phyloP scores from a whole-genome alignment of 495 filamentous ascomycete genomes.

The Pyrenula massariospora region DNA sequence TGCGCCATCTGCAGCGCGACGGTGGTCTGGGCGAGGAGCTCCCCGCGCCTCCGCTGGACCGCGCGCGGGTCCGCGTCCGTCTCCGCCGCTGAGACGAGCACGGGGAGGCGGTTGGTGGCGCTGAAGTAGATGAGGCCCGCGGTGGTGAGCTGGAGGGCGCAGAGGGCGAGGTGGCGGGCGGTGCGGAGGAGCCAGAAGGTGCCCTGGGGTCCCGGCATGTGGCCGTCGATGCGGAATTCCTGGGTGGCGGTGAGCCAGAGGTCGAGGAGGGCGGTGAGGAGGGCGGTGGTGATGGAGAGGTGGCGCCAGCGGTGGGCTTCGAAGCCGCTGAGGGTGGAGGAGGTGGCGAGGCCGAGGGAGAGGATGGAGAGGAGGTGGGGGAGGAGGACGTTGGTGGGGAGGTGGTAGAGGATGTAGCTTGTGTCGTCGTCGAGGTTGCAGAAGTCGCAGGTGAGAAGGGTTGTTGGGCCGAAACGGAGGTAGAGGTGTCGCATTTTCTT shows the following conservation, averaged over 20 bases:
- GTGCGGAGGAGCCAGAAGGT: constrained; percentile 58
- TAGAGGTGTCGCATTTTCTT: constrained; percentile 64
- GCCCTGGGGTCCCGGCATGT: constrained; percentile 20
- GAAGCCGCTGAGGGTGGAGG: constrained; percentile 36
- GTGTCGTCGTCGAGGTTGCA: constrained; percentile 62
- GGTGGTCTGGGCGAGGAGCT: constrained; percentile 26
- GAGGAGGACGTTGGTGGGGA: constrained; percentile 53
- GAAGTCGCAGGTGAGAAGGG: constrained; percentile 64
- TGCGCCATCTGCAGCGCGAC: constrained; percentile 29
- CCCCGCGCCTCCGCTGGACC: constrained; percentile 16
- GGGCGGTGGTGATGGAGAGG: constrained; percentile 49
- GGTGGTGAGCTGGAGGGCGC: constrained; percentile 45
- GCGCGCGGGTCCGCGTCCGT: constrained; percentile 5
- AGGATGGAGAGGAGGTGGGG: constrained; percentile 71
- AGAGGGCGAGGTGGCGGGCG: constrained; percentile 46
- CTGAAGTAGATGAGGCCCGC: constrained; percentile 57
- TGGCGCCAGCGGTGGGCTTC: constrained; percentile 58
- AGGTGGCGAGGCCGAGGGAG: constrained; percentile 53
- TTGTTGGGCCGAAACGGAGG: constrained; percentile 65
- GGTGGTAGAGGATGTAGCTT: constrained; percentile 69
- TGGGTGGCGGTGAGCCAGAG: constrained; percentile 48
- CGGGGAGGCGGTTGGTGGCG: constrained; percentile 60
- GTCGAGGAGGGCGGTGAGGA: constrained; percentile 51
- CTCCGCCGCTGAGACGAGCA: constrained; percentile 36
- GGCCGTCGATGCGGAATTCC: constrained; percentile 35